phyloP scores from a whole-genome alignment of 163 green algal genomes.

The Trebouxia gelatinosa region DNA sequence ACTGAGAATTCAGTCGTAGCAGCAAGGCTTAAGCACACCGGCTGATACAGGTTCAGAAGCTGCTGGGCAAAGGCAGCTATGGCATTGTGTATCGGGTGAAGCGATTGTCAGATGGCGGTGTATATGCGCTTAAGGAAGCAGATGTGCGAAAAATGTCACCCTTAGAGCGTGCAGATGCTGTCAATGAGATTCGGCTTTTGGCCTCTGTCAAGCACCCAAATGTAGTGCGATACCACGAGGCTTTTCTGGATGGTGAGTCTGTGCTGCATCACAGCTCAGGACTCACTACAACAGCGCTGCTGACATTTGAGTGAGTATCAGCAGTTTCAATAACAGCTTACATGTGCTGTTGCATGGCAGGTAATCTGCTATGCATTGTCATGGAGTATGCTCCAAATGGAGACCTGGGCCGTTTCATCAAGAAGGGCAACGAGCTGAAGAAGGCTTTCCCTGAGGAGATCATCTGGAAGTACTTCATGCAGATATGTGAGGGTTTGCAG shows the following conservation, averaged over 20 bases:
- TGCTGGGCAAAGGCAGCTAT: constrained; percentile 82
- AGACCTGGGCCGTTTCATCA: constrained; percentile 71
- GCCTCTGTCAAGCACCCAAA: constrained; percentile 76
- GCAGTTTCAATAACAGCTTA: background rate
- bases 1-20: too few relatives aligned
- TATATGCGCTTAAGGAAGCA: constrained; percentile 83
- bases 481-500: constrained; percentile 64
- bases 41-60: constrained; percentile 75
- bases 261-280: too few relatives aligned
- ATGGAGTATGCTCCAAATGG: constrained; percentile 83
- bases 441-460: constrained; percentile 56
- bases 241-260: constrained; percentile 72
- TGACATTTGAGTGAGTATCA: background rate
- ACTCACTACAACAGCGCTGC: too few relatives aligned
- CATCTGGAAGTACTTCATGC: constrained; percentile 59
- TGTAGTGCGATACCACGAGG: constrained; percentile 76
- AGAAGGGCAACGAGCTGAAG: constrained; percentile 50
- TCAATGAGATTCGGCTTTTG: constrained; percentile 80
- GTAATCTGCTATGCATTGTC: constrained; percentile 81
- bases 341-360: background rate
- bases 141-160: constrained; percentile 69
- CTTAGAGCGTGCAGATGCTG: constrained; percentile 63
- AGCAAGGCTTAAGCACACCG: too few relatives aligned
- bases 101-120: constrained; percentile 65
- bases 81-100: constrained; percentile 79